Evolutionary conservation across 768 basidiomycete species (phyloP).

Genomic region (Cyathus striatus): DNA sequence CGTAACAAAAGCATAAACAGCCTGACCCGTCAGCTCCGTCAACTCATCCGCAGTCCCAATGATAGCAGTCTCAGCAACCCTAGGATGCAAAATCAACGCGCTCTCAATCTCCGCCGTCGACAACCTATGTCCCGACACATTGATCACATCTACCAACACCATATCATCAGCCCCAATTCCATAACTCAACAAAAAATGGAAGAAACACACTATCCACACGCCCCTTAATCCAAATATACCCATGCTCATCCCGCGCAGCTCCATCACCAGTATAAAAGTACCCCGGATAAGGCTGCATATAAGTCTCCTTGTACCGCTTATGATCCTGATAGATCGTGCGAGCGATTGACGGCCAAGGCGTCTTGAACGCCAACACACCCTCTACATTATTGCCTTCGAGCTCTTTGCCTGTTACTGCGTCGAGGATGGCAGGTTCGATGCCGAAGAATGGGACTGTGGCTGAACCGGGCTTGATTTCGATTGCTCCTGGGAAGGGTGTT

Average conservation of each 20-base stretch:
- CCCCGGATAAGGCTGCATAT: constrained; percentile 78
- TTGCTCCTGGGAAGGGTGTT: constrained; percentile 93
- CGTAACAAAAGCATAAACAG: constrained; percentile 91
- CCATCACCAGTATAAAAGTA: constrained; percentile 98
- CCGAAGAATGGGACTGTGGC: constrained; percentile 99
- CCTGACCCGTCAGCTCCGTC: constrained; percentile 87
- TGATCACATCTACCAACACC: constrained; percentile 77
- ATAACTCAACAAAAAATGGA: constrained; percentile 2
- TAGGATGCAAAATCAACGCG: constrained; percentile 89
- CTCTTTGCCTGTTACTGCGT: constrained; percentile 73
- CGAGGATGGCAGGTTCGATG: constrained; percentile 82
- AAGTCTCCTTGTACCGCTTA: constrained; percentile 61
- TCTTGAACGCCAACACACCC: constrained; percentile 82
- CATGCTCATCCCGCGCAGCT: constrained; percentile 88
- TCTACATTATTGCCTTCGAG: constrained; percentile 81
- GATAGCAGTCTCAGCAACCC: constrained; percentile 95
- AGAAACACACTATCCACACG: constrained; percentile 74
- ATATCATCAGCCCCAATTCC: not conserved
- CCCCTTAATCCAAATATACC: constrained; percentile 99
- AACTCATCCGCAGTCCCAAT: constrained; percentile 86
- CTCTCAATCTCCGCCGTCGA: constrained; percentile 98
- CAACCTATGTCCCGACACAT: constrained; percentile 94
- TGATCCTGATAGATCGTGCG: constrained; percentile 91
- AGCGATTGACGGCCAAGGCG: constrained; percentile 95
- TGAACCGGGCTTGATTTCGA: constrained; percentile 94